A percentile compares a stretch with the other conserved stretches of the same genome.
phyloP scores from a whole-genome alignment of 768 basidiomycete species.

The Xerocomellus chrysenteron region DNA sequence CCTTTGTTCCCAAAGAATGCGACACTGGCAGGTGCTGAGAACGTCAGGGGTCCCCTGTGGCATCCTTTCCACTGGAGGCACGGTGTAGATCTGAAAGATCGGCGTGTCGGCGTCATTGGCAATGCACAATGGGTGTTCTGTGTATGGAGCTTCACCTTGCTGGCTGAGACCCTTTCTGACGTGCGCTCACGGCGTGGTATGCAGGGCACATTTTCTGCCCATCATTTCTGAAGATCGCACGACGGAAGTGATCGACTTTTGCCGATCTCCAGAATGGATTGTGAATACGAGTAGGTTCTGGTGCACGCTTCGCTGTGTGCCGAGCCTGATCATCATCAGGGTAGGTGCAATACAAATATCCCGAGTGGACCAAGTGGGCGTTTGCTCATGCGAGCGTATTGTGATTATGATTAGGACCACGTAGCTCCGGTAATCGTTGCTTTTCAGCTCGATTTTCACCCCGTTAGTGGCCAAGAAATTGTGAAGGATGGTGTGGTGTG shows the following conservation, averaged over 20 bases:
- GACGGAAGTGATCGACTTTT: slow-evolving; percentile 55
- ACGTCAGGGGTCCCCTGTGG: slow-evolving; percentile 47
- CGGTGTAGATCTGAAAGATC: slow-evolving; percentile 49
- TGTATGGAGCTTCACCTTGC: slow-evolving; percentile 36
- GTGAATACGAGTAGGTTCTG: slow-evolving; percentile 10
- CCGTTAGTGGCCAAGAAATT: neutral
- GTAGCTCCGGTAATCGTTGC: neutral
- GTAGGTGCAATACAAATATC: neutral
- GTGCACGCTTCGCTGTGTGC: slow-evolving; percentile 30
- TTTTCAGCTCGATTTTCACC: too few species aligned
- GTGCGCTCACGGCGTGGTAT: slow-evolving; percentile 8
- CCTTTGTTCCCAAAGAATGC: neutral
- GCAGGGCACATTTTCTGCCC: slow-evolving; percentile 61
- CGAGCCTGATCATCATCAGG: neutral
- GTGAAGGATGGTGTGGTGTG: neutral
- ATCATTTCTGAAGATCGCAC: slow-evolving; percentile 49
- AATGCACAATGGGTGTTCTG: slow-evolving; percentile 52
- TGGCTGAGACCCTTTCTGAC: slow-evolving; percentile 1
- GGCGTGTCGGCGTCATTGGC: slow-evolving; percentile 59
- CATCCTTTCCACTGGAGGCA: slow-evolving; percentile 60
- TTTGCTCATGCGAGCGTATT: slow-evolving; percentile 32
- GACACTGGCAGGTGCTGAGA: neutral
- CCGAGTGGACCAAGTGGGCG: neutral
- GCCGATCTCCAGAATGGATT: slow-evolving; percentile 56
- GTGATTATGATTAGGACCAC: slow-evolving; percentile 40